Evolutionary conservation across 495 filamentous ascomycete species (phyloP), one percentile per base, ranked within the genome.

Genomic region (Terfezia boudieri): DNA sequence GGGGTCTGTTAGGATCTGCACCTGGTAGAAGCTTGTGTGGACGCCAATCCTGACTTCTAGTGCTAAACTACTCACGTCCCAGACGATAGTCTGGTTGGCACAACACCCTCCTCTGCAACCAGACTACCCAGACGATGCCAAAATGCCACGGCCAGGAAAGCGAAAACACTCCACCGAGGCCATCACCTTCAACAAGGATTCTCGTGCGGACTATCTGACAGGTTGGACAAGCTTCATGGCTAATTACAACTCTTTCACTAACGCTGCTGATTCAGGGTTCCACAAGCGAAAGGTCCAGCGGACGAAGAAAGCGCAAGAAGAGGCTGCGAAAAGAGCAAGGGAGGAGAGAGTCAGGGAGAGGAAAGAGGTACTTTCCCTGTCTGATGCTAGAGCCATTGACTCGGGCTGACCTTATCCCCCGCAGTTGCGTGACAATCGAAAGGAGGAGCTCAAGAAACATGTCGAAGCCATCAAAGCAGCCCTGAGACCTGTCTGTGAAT

Each of bases 211-310:
- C 58, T 98, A 84, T 60, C 74, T 98, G 38, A 93, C 85, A 8
- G 90, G 90, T 5, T 7, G 11, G 49, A 20, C 43, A 48, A 5
- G 9, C 43, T 20, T 2, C 26, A 32, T 32, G 26, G 2, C 26
- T 32, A 46, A 51, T 51, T 26, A 6, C 49, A 26, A 22, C 2
- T n/a, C n/a, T 32, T 51, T 51, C 16, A 32, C 26, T 51, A 5
- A 20, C 16, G 16, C 9, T 20, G 5, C 22, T 5, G 49, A 6
- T 46, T 46, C 41, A 51, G 49, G 49, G n/a, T 98, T 98, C 69
- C 89, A 86, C 71, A 95, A 94, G 73, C 81, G 90, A 65, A 98
- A 98, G 66, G 69, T 81, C 53, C 78, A 82, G 61, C 75, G 90
- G 17, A 76, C 76, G 54, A 89, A 89, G 68, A 71, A 82, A 69